Evolutionary conservation across 2,329 filamentous ascomycete genomes (phyloP), one percentile per base, ranked within the genome.

Genomic region (Ceratocystis cubensis): DNA sequence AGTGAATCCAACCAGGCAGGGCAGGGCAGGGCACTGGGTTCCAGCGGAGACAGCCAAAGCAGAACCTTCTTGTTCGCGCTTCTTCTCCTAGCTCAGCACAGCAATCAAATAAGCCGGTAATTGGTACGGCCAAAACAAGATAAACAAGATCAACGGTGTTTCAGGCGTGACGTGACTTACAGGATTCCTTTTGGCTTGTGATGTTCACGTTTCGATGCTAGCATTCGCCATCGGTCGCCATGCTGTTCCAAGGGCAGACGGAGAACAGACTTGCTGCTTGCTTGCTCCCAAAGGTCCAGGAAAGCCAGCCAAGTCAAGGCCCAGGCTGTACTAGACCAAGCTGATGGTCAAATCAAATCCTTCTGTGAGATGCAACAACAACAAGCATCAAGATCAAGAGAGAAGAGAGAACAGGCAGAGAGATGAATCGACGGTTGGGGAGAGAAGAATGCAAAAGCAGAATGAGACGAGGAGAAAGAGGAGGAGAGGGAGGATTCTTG

Each of bases 111-210:
- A 25, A 10, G 20, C 20, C 48, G 48, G 48, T 53, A 5, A 25
- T 53, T 53, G 48, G 20, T 15, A 20, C 48, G 6, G 8, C 13
- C 48, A 13, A 53, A 53, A n/a, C 46, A 50, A 50, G 46, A 50
- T 50, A 50, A 50, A 53, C 48, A 53, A 53, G 48, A 53, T 53
- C 48, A 53, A 53, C 20, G 48, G 25, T 25, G 48, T 53, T 53
- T 53, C 48, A 53, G 48, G 48, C 20, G 48, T 25, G 48, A 25
- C 8, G 22, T 25, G 48, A 53, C 48, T 53, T 53, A 53, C 48
- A 53, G 25, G 20, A 53, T 25, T 41, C 4, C 20, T 61, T 61
- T 61, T 61, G 6, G 48, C 20, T 53, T 53, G 13, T 53, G 48
- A 28, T 25, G 6, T 28, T 25, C 48, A 25, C 25, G 48, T 53